These are phyloP conservation scores for Paraconiothyrium sp. DNA, from an alignment of 2,329 filamentous ascomycete genomes.

Conservation along the genomic window DNA sequence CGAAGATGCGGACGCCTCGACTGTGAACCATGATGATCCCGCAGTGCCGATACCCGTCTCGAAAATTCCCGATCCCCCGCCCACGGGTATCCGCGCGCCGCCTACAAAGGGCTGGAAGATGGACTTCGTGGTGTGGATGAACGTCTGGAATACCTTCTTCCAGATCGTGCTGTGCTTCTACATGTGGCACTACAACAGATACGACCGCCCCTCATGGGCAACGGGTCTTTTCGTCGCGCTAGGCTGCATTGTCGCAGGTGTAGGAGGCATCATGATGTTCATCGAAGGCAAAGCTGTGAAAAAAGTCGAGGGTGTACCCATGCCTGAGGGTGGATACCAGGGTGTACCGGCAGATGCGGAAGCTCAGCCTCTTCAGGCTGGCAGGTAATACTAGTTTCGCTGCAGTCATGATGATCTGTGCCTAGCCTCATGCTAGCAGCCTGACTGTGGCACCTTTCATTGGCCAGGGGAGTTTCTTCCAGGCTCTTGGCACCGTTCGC, in stretches of 20 bases:
- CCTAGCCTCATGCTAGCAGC: constrained; percentile 23
- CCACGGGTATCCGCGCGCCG: constrained; percentile 76
- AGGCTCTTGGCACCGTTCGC: constrained; percentile 18
- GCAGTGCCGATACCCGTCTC: constrained; percentile 70
- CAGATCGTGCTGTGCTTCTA: constrained; percentile 77
- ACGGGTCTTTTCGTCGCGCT: constrained; percentile 82
- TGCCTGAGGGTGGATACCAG: constrained; percentile 36
- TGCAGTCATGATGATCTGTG: constrained; percentile 35
- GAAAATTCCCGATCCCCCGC: constrained; percentile 71
- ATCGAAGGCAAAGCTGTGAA: constrained; percentile 68
- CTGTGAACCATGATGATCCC: constrained; percentile 49
- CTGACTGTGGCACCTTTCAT: background rate
- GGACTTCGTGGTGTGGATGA: constrained; percentile 81
- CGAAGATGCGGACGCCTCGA: constrained; percentile 32
- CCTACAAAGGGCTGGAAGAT: constrained; percentile 78
- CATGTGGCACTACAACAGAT: constrained; percentile 84
- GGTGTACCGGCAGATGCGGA: constrained; percentile 34
- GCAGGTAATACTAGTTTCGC: constrained; percentile 3
- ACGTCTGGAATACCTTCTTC: constrained; percentile 80
- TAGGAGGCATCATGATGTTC: constrained; percentile 75
- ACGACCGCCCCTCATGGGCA: constrained; percentile 78
- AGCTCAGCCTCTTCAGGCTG: constrained; percentile 20
- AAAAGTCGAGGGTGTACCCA: constrained; percentile 49
- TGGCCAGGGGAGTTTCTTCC: constrained; percentile 11
- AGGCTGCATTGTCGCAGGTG: constrained; percentile 73